Base-by-base conservation (phyloP, 495 filamentous ascomycete genomes). In the Penicillium desertorum region DNA sequence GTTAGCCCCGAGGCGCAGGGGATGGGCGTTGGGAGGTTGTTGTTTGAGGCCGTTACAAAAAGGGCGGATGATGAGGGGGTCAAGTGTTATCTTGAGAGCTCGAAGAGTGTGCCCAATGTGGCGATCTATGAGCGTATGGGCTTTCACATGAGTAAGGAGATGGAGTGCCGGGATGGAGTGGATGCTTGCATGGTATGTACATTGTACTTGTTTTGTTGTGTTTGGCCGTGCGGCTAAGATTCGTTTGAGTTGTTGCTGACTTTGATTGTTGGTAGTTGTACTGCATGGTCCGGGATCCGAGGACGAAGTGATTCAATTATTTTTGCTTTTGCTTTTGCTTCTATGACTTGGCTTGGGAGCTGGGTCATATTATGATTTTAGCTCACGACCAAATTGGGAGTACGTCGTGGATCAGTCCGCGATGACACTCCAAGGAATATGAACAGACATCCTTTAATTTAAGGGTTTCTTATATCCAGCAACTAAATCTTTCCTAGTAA, bases 101-200 rank as follows among this genome's bases (percentile, higher is more conserved):
- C 80, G 67, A 76, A 81, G 60, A 74, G 72, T 54, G 80, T 76
- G 46, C 84, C 84, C 30, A 88, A 87, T 68, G 81, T 86, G 67
- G 70, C 76, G 58, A 87, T 87, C 46, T 88, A 88, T 71, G 78
- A 82, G 66, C 69, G 73, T 57, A 81, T 86, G 73, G 84, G 84
- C 47, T 87, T 88, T 70, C 63, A 73, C 63, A 75, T 86, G 63
- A 78, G 76, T 10, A 83, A 73, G 69, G 75, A 83, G 70, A 83
- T 86, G 70, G 78, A 81, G 56, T 86, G 83, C 71, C 66, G 79
- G 54, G 84, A 83, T 65, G 77, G 79, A 23, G 78, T 74, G 4
- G 79, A 80, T 67, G 63, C 52, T 59, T 70, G 69, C 43, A 70
- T 66, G 64, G 71, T 72, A 62, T 37, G 69, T 70, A 46, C 20